Evolutionary conservation across 2,329 filamentous ascomycete species (phyloP).

Genomic region (Nigrograna mackinnonii): DNA sequence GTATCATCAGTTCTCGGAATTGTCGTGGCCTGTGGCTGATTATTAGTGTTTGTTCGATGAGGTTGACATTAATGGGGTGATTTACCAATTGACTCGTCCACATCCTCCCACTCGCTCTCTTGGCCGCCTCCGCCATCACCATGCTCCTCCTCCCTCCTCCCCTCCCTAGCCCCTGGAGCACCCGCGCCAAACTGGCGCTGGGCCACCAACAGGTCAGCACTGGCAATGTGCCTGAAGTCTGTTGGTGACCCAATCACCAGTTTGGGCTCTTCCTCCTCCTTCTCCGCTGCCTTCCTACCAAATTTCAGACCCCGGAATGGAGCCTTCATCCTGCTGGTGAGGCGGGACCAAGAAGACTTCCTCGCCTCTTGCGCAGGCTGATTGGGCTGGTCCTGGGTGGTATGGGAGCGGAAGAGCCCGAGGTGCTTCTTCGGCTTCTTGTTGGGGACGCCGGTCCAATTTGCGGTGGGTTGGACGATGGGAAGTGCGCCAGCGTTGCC

Average conservation of each 20-base stretch:
- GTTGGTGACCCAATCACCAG: slow-evolving; percentile 5
- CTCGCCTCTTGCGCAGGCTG: neutral
- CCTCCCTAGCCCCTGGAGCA: too few relatives aligned
- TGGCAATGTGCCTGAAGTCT: slow-evolving; percentile 9
- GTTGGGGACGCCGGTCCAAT: too few relatives aligned
- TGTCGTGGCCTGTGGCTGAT: too few relatives aligned
- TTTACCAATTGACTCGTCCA: neutral
- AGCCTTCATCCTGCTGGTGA: slow-evolving; percentile 6
- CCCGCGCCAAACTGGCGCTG: too few relatives aligned
- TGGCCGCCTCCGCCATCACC: neutral
- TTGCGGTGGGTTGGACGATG: too few relatives aligned
- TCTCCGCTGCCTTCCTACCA: neutral
- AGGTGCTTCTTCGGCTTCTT: neutral
- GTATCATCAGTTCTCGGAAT: too few relatives aligned
- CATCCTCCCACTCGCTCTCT: slow-evolving; percentile 6
- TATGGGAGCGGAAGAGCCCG: neutral
- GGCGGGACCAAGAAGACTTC: slow-evolving; percentile 4
- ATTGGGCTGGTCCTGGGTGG: neutral
- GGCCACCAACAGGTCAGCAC: too few relatives aligned
- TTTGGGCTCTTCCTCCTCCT: neutral
- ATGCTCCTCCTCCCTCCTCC: neutral
- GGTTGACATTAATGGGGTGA: neutral
- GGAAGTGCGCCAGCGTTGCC: too few relatives aligned
- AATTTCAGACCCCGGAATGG: slow-evolving; percentile 2
- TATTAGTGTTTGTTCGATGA: neutral